A percentile compares a stretch with the other conserved stretches of the same genome.
These are phyloP conservation scores for Nicotiana benthamiana DNA, from an alignment of 257 asterid species.

Conservation along the genomic window DNA sequence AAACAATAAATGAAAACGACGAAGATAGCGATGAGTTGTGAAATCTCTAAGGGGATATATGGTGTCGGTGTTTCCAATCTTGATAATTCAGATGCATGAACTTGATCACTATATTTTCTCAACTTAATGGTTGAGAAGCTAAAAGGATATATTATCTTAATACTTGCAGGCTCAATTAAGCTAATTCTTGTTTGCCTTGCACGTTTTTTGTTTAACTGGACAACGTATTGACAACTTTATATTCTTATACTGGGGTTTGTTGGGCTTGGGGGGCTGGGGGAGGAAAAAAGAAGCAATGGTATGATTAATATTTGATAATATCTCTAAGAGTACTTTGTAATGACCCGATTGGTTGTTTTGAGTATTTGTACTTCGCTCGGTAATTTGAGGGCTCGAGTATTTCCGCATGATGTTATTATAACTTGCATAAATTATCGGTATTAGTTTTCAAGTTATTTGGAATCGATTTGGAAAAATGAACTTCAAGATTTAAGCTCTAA, in stretches of 20 bases:
- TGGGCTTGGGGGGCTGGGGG: too few relatives aligned
- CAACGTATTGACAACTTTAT: background rate
- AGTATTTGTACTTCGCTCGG: too few relatives aligned
- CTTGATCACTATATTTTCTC: background rate
- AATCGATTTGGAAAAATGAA: too few relatives aligned
- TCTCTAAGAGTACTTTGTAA: background rate
- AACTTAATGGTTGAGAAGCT: conserved; percentile 1
- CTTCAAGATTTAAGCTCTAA: too few relatives aligned
- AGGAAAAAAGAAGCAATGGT: background rate
- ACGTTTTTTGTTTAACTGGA: background rate
- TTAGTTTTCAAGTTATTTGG: too few relatives aligned
- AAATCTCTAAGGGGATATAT: conserved; percentile 12
- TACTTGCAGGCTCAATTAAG: background rate
- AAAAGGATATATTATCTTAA: background rate
- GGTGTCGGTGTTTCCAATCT: background rate
- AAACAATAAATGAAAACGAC: background rate
- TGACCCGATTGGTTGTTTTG: too few relatives aligned
- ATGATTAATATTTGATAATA: background rate
- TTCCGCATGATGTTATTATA: too few relatives aligned
- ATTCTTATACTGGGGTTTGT: background rate
- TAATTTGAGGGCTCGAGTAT: too few relatives aligned
- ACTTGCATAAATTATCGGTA: too few relatives aligned
- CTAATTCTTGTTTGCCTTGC: background rate
- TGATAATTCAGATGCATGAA: conserved; percentile 14
- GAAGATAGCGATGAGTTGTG: conserved; percentile 18